Conservation (phyloP, 805 yeast genomes). For the Metschnikowia santaceciliae region DNA sequence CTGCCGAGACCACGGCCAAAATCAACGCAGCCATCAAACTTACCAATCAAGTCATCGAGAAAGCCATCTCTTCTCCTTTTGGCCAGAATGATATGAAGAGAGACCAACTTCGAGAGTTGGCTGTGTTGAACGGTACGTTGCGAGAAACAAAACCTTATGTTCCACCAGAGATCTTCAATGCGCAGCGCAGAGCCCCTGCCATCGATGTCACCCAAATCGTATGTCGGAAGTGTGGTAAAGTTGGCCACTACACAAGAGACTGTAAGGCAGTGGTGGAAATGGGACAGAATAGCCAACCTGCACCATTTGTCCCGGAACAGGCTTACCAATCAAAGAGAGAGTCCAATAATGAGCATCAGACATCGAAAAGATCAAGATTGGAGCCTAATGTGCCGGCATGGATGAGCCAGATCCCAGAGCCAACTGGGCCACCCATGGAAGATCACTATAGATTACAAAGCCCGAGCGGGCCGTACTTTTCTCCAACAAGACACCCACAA, state of each 20-base stretch:
- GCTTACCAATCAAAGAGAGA: not conserved
- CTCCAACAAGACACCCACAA: not conserved
- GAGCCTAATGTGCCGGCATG: not conserved
- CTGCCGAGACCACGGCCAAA: constrained; percentile 76
- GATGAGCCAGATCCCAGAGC: constrained; percentile 1
- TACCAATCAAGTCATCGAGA: constrained; percentile 71
- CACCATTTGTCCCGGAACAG: not conserved
- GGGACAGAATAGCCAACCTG: not conserved
- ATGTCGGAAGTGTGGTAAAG: constrained; percentile 74
- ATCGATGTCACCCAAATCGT: constrained; percentile 51
- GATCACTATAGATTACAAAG: not conserved
- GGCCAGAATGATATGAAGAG: constrained; percentile 91
- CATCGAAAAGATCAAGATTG: constrained; percentile 1
- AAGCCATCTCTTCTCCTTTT: constrained; percentile 84
- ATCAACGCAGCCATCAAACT: constrained; percentile 70
- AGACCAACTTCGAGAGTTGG: constrained; percentile 86
- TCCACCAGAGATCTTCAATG: constrained; percentile 36
- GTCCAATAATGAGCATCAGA: not conserved
- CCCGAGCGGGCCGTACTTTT: not conserved
- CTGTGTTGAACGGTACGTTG: constrained; percentile 89
- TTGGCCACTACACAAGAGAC: constrained; percentile 87
- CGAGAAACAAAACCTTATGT: constrained; percentile 68
- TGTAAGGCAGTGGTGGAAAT: constrained; percentile 48
- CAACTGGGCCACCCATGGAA: not conserved
- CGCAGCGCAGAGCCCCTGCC: constrained; percentile 22